Evolutionary conservation across 225 moss, liverwort and hornwort genomes (phyloP), one percentile per base, ranked within the genome.

Genomic region (Pleurozium schreberi): DNA sequence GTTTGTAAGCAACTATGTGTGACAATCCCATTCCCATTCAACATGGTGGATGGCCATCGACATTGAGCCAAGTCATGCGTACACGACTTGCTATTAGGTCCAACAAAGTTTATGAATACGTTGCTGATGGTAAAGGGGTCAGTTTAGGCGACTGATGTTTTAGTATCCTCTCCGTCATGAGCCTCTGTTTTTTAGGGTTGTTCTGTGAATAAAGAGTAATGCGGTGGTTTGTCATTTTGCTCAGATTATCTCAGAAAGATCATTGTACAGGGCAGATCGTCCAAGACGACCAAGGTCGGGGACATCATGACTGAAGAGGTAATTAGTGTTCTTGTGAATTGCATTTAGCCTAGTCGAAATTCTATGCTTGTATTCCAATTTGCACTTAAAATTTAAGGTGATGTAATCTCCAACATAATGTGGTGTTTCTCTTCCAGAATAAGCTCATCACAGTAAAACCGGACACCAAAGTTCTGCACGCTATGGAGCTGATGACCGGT

Each of bases 281-380:
- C 98, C 63, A 98, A 98, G 93, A 94, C 96, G 45, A 98, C 98
- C 77, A 98, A 95, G 89, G 97, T 98, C 59, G 98, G 98, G 70
- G 97, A 98, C 62, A 94, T 98, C 80, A 98, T 98, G 98, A 98
- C 98, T 78, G 98, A 97, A 88, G 98, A 98, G 96, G 98, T 98
- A 63, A 77, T 64, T 53, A 68, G 50, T 63, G 43, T 66, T 69
- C 22, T 77, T 81, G 65, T 61, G 43, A 47, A 74, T 79, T 50
- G 15, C 50, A 67, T 31, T 64, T 43, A 53, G 42, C 71, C 13
- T 38, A 42, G 27, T 47, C 58, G 47, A 84, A 84, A 76, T 42
- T 43, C 70, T 38, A 25, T 82, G 52, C 67, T 76, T 31, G n/a
- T 43, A 55, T 31, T 86, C 40, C 34, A 83, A 84, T 68, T 75